Conservation (phyloP, 2,329 filamentous ascomycete genomes). For the Ilyonectria destructans region DNA sequence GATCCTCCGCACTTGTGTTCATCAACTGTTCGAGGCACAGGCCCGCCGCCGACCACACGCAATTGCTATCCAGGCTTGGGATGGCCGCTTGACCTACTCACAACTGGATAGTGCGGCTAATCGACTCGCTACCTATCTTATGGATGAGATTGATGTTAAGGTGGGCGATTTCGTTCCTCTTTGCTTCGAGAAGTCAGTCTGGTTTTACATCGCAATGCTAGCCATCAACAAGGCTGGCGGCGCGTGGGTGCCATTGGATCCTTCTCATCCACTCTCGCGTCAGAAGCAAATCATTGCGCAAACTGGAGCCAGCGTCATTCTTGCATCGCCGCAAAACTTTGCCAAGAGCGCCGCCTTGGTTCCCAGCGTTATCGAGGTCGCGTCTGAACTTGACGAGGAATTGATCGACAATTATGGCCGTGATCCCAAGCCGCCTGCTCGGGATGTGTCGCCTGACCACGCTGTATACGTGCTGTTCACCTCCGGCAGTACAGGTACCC, state of each 20-base stretch:
- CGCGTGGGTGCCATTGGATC: constrained; percentile 54
- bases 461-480: constrained; percentile 22
- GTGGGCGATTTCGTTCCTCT: constrained; percentile 23
- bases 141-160: constrained; percentile 17
- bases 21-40: constrained; percentile 36
- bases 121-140: constrained; percentile 20
- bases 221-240: constrained; percentile 55
- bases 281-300: constrained; percentile 8
- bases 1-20: constrained; percentile 27
- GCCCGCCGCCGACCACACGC: constrained; percentile 27
- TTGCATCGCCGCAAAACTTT: constrained; percentile 2
- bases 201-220: constrained; percentile 49
- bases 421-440: background rate
- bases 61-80: constrained; percentile 42
- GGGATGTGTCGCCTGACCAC: background rate
- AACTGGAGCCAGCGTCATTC: background rate
- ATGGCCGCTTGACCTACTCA: constrained; percentile 45
- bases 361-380: background rate
- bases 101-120: constrained; percentile 26
- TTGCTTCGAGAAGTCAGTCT: constrained; percentile 36
- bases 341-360: background rate
- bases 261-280: constrained; percentile 53
- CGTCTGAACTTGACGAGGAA: background rate
- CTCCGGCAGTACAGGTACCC: constrained; percentile 18
- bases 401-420: background rate